A percentile compares a stretch with the other conserved stretches of the same genome.
These are phyloP conservation scores for Citrus trifoliata DNA, from an alignment of 345 rosid genomes.

Conservation along the genomic window DNA sequence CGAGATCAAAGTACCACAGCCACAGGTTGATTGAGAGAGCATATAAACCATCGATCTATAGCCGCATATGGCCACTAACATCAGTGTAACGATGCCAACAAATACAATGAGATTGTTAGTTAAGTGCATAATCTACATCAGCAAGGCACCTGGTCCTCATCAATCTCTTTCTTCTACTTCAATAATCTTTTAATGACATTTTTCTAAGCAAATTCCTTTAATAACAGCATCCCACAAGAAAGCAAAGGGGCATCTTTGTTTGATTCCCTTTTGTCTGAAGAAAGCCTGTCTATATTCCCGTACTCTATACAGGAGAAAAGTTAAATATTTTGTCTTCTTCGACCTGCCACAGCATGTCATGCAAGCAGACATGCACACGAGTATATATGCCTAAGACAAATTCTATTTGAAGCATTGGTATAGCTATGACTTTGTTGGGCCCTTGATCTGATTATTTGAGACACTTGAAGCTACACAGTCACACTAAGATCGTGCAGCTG, in stretches of 20 bases:
- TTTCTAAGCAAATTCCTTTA: constrained; percentile 6
- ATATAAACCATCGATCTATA: too few species aligned
- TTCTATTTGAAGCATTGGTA: too few species aligned
- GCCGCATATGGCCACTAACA: not conserved
- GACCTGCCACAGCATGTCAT: not conserved
- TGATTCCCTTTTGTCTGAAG: constrained; percentile 13
- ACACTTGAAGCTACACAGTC: not conserved
- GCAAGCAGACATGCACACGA: not conserved
- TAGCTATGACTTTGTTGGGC: not conserved
- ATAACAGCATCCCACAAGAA: not conserved
- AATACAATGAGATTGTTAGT: not conserved
- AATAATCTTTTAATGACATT: constrained; percentile 12
- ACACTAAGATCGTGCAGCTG: not conserved
- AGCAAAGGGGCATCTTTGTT: constrained; percentile 1
- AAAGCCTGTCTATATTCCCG: not conserved
- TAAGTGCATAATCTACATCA: constrained; percentile 4
- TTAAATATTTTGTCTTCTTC: not conserved
- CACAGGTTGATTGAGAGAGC: not conserved
- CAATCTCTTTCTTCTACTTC: constrained; percentile 22
- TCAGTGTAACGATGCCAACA: not conserved
- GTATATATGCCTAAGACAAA: not conserved
- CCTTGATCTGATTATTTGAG: not conserved
- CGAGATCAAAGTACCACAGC: not conserved
- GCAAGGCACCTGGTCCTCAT: constrained; percentile 18
- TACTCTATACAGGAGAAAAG: not conserved